Evolutionary conservation across 768 basidiomycete species (phyloP), one percentile per base, ranked within the genome.

Genomic region (Ramaria rubella): DNA sequence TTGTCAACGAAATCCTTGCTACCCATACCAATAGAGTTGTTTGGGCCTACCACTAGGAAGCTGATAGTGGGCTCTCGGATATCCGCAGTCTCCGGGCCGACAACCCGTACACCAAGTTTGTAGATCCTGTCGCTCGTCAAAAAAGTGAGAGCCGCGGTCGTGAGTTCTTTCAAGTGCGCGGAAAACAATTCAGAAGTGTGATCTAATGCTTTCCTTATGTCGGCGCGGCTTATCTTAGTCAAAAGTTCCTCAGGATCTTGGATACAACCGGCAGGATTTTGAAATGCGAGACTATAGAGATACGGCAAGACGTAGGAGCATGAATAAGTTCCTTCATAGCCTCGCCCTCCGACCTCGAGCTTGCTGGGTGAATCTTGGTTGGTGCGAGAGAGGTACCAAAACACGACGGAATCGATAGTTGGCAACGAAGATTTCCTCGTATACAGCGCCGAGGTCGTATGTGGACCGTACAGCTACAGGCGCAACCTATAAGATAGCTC

Each of bases 391-490:
- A 88, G 75, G 73, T 90, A 90, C 71, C 87, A 83, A 67, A 90
- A 86, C 17, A 75, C 77, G 53, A 90, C 71, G 0, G 83, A 75
- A 11, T 75, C 62, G 30, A 89, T 70, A 8, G 68, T 53, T 38
- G 73, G 55, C n/a, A 87, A 75, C 0, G 75, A 69, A 6, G 72
- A 27, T 1, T 69, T 55, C 30, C 82, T 83, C 29, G 81, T 75
- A 65, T 87, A 89, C 26, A 88, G 71, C 1, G 73, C 82, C 0
- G n/a, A n/a, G n/a, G 86, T 82, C 17, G 79, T 76, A 62, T 90
- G 88, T 0, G 85, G 81, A 1, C 85, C 87, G 57, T 89, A 90
- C 1, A 90, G 75, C 87, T 89, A 58, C 3, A 26, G 12, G n/a
- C 17, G 15, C n/a, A 1, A 52, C 48, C 5, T 15, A 38, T 45